These are phyloP conservation scores for Amoebophrya sp. DNA, from an alignment of 169 alveolate genomes.

Conservation along the genomic window DNA sequence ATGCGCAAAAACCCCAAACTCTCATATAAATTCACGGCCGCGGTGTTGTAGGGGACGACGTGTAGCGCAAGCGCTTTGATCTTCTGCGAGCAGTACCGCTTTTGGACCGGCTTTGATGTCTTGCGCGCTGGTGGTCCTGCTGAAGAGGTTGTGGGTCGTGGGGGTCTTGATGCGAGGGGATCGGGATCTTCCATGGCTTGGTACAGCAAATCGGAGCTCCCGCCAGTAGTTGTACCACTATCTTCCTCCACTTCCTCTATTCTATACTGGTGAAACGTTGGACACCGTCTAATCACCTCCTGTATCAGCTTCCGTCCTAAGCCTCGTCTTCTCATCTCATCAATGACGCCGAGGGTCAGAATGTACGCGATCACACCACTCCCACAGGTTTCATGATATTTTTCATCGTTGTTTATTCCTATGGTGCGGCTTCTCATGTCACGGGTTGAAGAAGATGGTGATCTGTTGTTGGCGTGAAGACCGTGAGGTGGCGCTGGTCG, in stretches of 20 bases:
- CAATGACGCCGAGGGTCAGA: neutral
- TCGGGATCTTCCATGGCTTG: no score
- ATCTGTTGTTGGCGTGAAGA: neutral
- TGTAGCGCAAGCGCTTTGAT: constrained; percentile 14
- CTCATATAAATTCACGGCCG: neutral
- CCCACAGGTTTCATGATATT: neutral
- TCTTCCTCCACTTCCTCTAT: no score
- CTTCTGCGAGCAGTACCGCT: no score
- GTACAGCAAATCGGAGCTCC: no score
- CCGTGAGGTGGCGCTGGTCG: neutral
- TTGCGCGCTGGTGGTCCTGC: no score
- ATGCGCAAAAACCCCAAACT: neutral
- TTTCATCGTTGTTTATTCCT: neutral
- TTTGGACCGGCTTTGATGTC: no score
- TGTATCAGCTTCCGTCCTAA: neutral
- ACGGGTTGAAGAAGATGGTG: neutral
- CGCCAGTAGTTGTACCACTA: no score
- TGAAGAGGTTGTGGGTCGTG: no score
- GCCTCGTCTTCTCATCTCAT: neutral
- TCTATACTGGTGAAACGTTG: neutral
- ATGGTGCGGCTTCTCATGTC: neutral
- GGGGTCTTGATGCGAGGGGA: neutral
- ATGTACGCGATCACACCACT: neutral
- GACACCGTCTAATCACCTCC: neutral
- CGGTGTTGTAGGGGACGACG: neutral